Conservation (phyloP, 2,329 filamentous ascomycete genomes). For the Ascochyta viciae-villosae region DNA sequence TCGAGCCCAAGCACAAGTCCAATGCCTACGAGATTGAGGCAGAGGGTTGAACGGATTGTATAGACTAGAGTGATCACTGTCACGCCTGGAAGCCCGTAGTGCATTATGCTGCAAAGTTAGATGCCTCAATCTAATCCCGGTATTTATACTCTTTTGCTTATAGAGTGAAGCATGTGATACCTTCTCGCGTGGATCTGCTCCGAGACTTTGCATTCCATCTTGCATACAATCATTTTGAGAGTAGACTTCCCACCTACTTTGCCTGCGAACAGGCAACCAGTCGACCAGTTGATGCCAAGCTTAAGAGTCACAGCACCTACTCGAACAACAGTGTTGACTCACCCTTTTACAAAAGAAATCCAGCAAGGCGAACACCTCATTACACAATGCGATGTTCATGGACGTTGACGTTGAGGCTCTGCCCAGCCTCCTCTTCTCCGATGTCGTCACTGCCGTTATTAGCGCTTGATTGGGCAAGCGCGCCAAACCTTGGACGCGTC, state of each 20-base stretch:
- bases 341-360: too few species aligned
- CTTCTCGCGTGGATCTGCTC: too few species aligned
- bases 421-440: slow-evolving; percentile 6
- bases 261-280: too few species aligned
- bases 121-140: not conserved
- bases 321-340: too few species aligned
- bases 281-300: too few species aligned
- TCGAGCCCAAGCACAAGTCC: slow-evolving; percentile 97
- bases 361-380: not conserved
- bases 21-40: slow-evolving; percentile 83
- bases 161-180: not conserved
- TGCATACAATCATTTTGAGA: too few species aligned
- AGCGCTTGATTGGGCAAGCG: slow-evolving; percentile 13
- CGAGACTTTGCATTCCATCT: too few species aligned
- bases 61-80: not conserved
- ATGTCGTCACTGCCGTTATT: slow-evolving; percentile 16
- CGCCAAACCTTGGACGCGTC: slow-evolving; percentile 13
- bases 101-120: not conserved
- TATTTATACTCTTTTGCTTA: not conserved
- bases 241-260: too few species aligned
- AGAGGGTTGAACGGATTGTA: slow-evolving; percentile 35
- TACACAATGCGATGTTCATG: not conserved
- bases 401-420: not conserved
- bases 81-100: not conserved
- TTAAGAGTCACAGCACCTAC: too few species aligned